Evolutionary conservation across 1,284 basidiomycete species (phyloP).

Genomic region (Clitocybe nebularis): DNA sequence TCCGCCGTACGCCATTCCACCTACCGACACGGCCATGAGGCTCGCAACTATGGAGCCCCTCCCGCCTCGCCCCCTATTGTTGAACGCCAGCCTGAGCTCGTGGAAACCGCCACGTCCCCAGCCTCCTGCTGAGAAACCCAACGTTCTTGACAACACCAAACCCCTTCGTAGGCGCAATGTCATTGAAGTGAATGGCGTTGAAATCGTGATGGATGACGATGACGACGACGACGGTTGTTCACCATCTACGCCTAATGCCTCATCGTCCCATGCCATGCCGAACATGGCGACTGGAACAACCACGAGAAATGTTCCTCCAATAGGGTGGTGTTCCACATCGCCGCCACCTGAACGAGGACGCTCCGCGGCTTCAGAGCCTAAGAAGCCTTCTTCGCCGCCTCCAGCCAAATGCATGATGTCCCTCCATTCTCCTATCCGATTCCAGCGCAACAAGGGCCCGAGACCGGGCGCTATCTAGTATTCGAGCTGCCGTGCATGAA

Average conservation of each 20-base stretch:
- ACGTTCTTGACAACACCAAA: slow-evolving; percentile 4
- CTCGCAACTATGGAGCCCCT: not conserved
- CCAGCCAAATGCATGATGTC: slow-evolving; percentile 6
- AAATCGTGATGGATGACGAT: slow-evolving; percentile 25
- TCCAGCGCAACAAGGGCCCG: slow-evolving; percentile 9
- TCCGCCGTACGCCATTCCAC: not conserved
- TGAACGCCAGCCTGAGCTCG: not conserved
- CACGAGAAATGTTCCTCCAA: not conserved
- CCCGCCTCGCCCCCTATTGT: not conserved
- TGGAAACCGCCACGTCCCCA: slow-evolving; percentile 5
- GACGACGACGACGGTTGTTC: slow-evolving; percentile 14
- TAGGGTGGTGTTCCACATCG: slow-evolving; percentile 5
- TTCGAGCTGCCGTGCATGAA: no score
- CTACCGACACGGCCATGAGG: not conserved
- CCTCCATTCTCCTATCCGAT: slow-evolving; percentile 12
- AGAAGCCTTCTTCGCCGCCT: slow-evolving; percentile 6
- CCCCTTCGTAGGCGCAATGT: slow-evolving; percentile 18
- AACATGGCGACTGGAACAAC: not conserved
- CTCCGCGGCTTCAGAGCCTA: slow-evolving; percentile 4
- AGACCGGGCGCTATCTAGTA: slow-evolving; percentile 1
- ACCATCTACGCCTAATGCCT: slow-evolving; percentile 4
- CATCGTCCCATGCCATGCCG: not conserved
- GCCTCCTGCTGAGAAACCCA: not conserved
- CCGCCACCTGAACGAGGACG: slow-evolving; percentile 1
- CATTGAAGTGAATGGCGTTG: slow-evolving; percentile 27